Evolutionary conservation across 2,329 filamentous ascomycete genomes (phyloP), one percentile per base, ranked within the genome.

Genomic region (Simplicillium aogashimaense): DNA sequence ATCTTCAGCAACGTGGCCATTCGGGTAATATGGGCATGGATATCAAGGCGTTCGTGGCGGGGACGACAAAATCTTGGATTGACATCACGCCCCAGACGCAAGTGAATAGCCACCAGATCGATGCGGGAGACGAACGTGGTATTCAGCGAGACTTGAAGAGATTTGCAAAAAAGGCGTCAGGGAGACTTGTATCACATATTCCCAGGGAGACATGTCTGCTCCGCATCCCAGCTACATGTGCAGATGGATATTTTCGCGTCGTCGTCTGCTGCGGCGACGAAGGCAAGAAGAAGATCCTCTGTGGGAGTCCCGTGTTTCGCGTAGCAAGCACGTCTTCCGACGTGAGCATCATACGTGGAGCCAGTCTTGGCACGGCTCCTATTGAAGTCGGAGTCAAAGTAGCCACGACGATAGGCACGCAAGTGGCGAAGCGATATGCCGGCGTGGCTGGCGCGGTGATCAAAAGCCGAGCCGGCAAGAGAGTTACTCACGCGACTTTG

Each of bases 11-110:
- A 43, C 81, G 78, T 47, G 82, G 81, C 2, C 83, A 68, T 60
- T 78, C 76, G 0, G 82, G 82, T 4, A 79, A 80, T 51, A 69
- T 78, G 37, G 82, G 82, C 14, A 82, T 86, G 74, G 69, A 69
- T 7, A 61, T 79, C 20, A 82, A 81, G 53, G 73, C 78, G 0
- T 55, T 84, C 2, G 59, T 84, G 29, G 20, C 20, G 20, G 73
- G 78, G 7, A 67, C 71, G 0, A 74, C 69, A 11, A 65, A 68
- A 7, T 67, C 62, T 49, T 86, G 82, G 81, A 63, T 85, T 11
- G 71, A 86, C 43, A 80, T 85, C 3, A 86, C 82, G 0, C 82
- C 82, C 0, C 62, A 63, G 0, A 57, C 66, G 2, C 63, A 64
- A 16, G 66, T 73, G 0, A 51, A 55, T 0, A 50, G 65, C 0